A percentile compares a stretch with the other conserved stretches of the same genome.
phyloP scores from a whole-genome alignment of 2,329 filamentous ascomycete genomes.

The Ramularia collo-cygni region DNA sequence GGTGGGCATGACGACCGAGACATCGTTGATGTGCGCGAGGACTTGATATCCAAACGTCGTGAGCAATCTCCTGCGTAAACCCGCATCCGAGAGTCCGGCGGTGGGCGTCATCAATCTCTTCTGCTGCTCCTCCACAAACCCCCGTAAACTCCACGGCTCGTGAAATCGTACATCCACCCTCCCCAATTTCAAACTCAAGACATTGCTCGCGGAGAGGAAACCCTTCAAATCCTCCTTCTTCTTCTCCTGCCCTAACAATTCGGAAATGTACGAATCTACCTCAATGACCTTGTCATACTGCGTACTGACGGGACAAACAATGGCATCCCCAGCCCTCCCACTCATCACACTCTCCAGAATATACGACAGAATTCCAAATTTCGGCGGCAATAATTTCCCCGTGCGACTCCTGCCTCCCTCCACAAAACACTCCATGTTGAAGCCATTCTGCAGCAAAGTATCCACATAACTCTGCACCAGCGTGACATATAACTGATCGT shows the following conservation, averaged over 20 bases:
- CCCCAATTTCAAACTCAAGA: conserved; percentile 81
- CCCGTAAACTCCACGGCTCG: conserved; percentile 84
- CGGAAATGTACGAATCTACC: conserved; percentile 91
- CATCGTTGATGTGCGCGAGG: conserved; percentile 86
- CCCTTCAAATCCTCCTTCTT: conserved; percentile 88
- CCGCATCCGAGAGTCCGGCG: conserved; percentile 35
- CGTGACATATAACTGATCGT: conserved; percentile 82
- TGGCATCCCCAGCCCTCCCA: conserved; percentile 78
- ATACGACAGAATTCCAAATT: conserved; percentile 91
- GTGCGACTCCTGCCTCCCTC: conserved; percentile 90
- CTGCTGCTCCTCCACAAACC: conserved; percentile 74
- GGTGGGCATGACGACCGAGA: conserved; percentile 97
- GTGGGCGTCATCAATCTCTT: too few species aligned
- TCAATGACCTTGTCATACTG: conserved; percentile 99
- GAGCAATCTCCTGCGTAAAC: conserved; percentile 60
- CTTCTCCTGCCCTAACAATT: conserved; percentile 88
- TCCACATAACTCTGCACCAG: conserved; percentile 97
- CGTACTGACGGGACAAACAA: conserved; percentile 91
- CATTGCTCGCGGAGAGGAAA: conserved; percentile 81
- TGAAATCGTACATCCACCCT: conserved; percentile 94
- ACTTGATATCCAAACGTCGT: conserved; percentile 88
- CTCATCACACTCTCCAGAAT: conserved; percentile 84
- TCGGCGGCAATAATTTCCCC: conserved; percentile 86
- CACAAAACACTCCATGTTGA: conserved; percentile 95
- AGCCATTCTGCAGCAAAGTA: conserved; percentile 79